Conservation (phyloP, 306 rosid species). For the Luffa acutangula region DNA sequence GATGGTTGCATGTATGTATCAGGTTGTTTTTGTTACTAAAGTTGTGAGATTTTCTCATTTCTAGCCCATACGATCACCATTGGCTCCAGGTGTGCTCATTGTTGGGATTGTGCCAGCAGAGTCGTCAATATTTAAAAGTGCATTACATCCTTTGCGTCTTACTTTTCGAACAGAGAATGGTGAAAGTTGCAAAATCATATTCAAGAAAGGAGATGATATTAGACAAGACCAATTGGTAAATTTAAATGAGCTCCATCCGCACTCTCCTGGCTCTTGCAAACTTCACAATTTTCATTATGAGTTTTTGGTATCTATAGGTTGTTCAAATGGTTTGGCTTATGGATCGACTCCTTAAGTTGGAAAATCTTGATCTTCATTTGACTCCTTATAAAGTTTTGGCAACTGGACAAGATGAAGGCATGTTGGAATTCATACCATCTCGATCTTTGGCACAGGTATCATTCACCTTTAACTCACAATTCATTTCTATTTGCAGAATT, state of each 20-base stretch:
- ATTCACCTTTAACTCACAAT: neutral
- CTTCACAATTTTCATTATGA: constrained; percentile 9
- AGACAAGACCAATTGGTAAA: constrained; percentile 95
- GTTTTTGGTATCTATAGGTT: constrained; percentile 43
- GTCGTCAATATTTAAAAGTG: constrained; percentile 94
- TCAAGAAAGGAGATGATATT: constrained; percentile 92
- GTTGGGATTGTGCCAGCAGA: constrained; percentile 84
- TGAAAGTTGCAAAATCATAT: constrained; percentile 67
- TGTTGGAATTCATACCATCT: constrained; percentile 91
- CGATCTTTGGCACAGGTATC: constrained; percentile 77
- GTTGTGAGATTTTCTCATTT: constrained; percentile 11
- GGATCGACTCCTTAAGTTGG: constrained; percentile 89
- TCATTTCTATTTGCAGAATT: neutral
- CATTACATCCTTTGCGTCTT: constrained; percentile 89
- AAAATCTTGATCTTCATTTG: constrained; percentile 85
- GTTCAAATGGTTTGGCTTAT: constrained; percentile 97
- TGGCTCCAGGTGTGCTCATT: constrained; percentile 75
- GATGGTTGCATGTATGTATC: neutral
- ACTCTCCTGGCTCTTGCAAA: constrained; percentile 10
- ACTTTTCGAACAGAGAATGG: constrained; percentile 75
- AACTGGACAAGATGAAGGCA: constrained; percentile 99
- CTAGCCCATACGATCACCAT: constrained; percentile 88
- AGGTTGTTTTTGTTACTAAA: neutral
- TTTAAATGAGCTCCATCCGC: constrained; percentile 18
- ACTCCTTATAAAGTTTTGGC: constrained; percentile 96